Base-by-base conservation (phyloP, 331 rosid genomes). In the Rhamnella rubrinervis region DNA sequence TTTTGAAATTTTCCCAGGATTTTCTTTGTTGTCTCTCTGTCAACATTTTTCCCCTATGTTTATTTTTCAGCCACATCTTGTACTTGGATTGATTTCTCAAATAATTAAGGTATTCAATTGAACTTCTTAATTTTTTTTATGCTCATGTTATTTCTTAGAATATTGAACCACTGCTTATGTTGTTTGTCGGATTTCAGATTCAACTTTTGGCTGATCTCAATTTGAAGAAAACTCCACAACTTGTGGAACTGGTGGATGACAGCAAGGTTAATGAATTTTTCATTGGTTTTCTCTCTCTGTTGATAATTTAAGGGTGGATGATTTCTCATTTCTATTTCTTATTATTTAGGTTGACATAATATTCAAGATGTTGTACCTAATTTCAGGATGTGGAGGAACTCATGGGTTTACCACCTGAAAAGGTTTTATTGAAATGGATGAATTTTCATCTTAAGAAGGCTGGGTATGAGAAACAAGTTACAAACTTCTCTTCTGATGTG, bases 371-470 rank as follows among this genome's bases (percentile, higher is more conserved):
- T 38, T 26, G 17, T 71, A 55, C 55, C 39, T 18, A 60, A 57
- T 77, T 56, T 72, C 92, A 95, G 99, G 99, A 95, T 18, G 99
- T 89, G 83, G 99, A 95, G 83, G 99, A 95, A 84, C 99, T 95
- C 76, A 64, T 95, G 68, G 87, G 90, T 69, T 90, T 95, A 76
- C 70, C 99, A 31, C 99, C 97, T 15, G 99, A 95, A 50, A 95
- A 95, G 85, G 88, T 95, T 77, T 78, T 95, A 68, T 74, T 95
- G 71, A 95, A 95, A 87, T 95, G 99, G 99, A 95, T 95, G 99
- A 95, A 95, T 79, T 95, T 89, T 72, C 99, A 95, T 82, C 78
- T 95, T 71, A 89, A 91, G 82, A 95, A 91, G 80, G 90, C 89
- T 71, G 99, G 97, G 75, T 95, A 91, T 63, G 93, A 86, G 82